Conservation (phyloP, 2,329 filamentous ascomycete genomes). For the Pyrenochaeta sp. region DNA sequence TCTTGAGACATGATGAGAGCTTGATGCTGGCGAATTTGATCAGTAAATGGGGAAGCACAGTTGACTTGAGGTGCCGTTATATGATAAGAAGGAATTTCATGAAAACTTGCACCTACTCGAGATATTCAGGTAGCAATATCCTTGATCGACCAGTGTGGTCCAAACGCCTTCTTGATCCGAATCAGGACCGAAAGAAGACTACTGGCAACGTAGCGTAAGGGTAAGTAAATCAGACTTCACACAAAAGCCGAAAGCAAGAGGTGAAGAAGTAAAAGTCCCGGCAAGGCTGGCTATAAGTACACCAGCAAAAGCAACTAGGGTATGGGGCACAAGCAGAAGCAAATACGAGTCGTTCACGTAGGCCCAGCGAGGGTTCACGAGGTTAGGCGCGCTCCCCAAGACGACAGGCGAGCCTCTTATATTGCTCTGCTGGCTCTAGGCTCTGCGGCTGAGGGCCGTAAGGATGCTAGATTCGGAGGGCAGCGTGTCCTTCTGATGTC, state of each 20-base stretch:
- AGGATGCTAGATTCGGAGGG: too few species aligned
- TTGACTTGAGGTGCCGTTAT: neutral
- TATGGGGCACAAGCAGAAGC: neutral
- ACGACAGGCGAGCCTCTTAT: neutral
- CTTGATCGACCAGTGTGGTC: too few species aligned
- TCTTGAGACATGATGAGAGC: constrained; percentile 23
- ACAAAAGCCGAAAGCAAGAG: neutral
- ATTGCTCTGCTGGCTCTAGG: neutral
- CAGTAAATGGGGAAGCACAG: neutral
- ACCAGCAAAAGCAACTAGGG: neutral
- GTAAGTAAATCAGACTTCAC: too few species aligned
- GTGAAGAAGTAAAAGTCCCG: neutral
- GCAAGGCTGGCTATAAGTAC: neutral
- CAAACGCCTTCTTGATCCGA: neutral
- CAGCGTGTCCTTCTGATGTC: neutral
- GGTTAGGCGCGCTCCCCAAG: too few species aligned
- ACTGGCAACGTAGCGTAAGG: neutral
- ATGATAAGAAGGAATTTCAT: too few species aligned
- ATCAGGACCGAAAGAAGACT: neutral
- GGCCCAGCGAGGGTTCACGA: neutral
- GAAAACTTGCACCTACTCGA: too few species aligned
- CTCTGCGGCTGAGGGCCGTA: neutral
- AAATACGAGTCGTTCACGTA: neutral
- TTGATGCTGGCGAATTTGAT: constrained; percentile 3
- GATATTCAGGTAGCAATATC: too few species aligned